These are phyloP conservation scores for Heritiera littoralis DNA, from an alignment of 345 rosid species.

Conservation along the genomic window DNA sequence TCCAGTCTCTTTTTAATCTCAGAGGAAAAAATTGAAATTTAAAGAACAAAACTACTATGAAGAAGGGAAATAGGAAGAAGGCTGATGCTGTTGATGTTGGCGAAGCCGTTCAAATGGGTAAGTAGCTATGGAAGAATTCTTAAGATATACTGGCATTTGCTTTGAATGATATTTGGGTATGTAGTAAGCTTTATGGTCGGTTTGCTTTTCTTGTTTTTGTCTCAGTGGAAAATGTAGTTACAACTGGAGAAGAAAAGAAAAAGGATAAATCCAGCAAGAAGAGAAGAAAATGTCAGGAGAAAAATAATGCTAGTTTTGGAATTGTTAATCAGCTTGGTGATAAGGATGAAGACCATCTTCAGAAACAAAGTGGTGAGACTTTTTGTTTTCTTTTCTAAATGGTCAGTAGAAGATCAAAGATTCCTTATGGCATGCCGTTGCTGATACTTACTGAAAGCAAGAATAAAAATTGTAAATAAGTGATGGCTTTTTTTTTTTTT, in stretches of 20 bases:
- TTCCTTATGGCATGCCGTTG: conserved; percentile 1
- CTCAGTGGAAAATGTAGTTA: conserved; percentile 17
- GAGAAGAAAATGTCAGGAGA: conserved; percentile 21
- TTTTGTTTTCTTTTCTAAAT: neutral
- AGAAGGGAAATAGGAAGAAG: neutral
- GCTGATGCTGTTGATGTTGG: neutral
- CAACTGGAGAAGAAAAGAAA: conserved; percentile 25
- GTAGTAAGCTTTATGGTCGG: too few species aligned
- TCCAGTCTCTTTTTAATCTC: neutral
- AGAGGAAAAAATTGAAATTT: neutral
- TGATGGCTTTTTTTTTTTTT: neutral
- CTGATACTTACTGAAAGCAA: conserved; percentile 9
- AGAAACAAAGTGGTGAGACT: conserved; percentile 24
- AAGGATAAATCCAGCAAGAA: conserved; percentile 30
- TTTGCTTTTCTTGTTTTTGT: conserved; percentile 11
- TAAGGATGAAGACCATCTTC: conserved; percentile 18
- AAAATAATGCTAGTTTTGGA: conserved; percentile 13
- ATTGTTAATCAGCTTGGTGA: conserved; percentile 17
- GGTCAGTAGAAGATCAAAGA: conserved; percentile 3
- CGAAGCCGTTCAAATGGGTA: neutral
- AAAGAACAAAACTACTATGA: neutral
- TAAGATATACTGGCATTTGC: neutral
- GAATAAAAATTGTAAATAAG: conserved; percentile 14
- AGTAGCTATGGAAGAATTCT: neutral
- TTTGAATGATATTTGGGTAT: neutral